phyloP scores from a whole-genome alignment of 2,329 filamentous ascomycete genomes.

The Fusarium paranaense region DNA sequence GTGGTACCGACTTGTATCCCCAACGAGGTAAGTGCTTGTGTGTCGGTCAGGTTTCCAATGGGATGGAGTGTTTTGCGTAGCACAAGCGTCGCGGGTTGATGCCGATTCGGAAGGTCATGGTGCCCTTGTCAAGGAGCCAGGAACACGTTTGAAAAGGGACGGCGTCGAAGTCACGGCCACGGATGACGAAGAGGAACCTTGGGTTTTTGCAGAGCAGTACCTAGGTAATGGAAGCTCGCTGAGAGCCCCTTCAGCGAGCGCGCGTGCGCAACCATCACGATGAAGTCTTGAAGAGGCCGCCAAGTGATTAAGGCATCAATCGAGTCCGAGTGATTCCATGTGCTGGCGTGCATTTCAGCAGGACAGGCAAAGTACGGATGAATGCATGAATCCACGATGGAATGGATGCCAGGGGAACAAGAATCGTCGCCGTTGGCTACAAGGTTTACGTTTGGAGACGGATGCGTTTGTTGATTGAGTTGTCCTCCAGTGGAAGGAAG shows the following conservation, averaged over 20 bases:
- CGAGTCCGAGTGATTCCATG: background rate
- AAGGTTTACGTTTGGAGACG: background rate
- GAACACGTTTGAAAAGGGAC: background rate
- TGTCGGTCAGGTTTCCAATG: conserved; percentile 38
- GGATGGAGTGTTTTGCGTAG: conserved; percentile 33
- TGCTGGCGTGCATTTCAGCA: background rate
- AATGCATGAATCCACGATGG: background rate
- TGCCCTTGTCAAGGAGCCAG: background rate
- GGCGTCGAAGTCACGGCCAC: conserved; percentile 9
- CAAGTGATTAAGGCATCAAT: background rate
- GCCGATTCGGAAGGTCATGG: conserved; percentile 34
- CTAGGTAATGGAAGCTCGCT: conserved; percentile 33
- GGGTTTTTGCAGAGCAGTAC: background rate
- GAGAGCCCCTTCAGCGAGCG: conserved; percentile 33
- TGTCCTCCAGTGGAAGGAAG: background rate
- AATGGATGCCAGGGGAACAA: background rate
- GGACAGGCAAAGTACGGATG: background rate
- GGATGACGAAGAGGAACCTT: conserved; percentile 7
- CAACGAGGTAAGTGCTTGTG: conserved; percentile 22
- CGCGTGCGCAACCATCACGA: conserved; percentile 24
- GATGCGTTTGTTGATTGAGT: background rate
- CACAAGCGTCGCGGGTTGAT: conserved; percentile 38
- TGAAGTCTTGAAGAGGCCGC: background rate
- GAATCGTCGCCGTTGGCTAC: background rate
- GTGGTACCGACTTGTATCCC: conserved; percentile 35